Evolutionary conservation across 108 stramenopile genomes (phyloP), one percentile per base, ranked within the genome.

Genomic region (Pseudonitzschia multiseries): DNA sequence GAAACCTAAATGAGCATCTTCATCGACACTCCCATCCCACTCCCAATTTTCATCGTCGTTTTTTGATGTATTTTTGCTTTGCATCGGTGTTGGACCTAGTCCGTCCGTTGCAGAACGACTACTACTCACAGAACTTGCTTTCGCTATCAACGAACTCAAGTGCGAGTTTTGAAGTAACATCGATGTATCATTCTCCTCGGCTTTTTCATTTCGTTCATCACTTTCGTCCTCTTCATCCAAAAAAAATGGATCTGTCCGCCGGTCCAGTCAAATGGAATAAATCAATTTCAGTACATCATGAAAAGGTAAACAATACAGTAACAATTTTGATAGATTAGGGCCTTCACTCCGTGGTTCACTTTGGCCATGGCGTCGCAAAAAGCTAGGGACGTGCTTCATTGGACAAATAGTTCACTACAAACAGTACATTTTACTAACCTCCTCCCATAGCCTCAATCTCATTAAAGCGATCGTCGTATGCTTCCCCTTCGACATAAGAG

Each of bases 391-490:
- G 18, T 2, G 46, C 14, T 48, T 48, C 18, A 8, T 8, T 13
- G 2, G 5, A 32, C 32, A 51, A 51, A n/a, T n/a, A n/a, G n/a
- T n/a, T n/a, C 18, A 9, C 41, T 18, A 22, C 51, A 36, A 32
- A 32, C 69, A 65, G 26, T 52, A 50, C 28, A 6, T 75, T 20
- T 41, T 59, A 36, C 51, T 12, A 28, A 68, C 72, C 78, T 46
- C 79, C 79, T 15, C 79, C 79, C 68, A 79, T 70, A 0, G 79
- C 68, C 57, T 79, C 73, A n/a, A 79, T 57, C 52, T 78, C 77
- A 13, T 18, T 15, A 0, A 28, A 29, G 12, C 12, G 44, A 67
- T 48, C 36, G 21, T 67, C 46, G 24, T 62, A 62, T n/a, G 27
- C 33, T 24, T 41, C 61, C 32, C 33, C 61, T 62, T 62, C 61